Base-by-base conservation (phyloP, 2,329 filamentous ascomycete species). In the Colletotrichum acutatum region DNA sequence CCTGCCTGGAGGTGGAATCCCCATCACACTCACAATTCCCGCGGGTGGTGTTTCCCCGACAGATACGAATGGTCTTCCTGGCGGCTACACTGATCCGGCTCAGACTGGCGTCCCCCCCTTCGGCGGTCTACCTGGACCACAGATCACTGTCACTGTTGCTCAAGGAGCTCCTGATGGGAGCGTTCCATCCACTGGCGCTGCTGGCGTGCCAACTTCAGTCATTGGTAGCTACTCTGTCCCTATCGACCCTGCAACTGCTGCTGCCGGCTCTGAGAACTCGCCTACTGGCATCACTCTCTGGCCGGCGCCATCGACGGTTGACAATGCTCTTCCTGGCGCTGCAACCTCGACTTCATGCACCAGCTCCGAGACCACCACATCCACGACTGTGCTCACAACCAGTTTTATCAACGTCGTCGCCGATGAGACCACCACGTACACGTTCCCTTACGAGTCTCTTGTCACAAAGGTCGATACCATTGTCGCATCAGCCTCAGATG, bases 331-430 rank as follows among this genome's bases (percentile, higher is more conserved):
- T 24, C 65, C 65, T 22, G 37, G 19, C 6, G 28, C 69, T 14
- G 58, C 34, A 14, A 53, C 65, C 22, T 52, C 34, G 30, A 68
- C 65, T 8, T 72, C 58, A 26, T 72, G 69, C 42, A 52, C 69
- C 4, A 69, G 52, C 2, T 68, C 65, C 8, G 12, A 63, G 22
- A 9, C n/a, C 2, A 32, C 63, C 6, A 54, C 22, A 2, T 49
- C 37, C 60, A 57, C 76, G 2, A 75, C 75, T 8, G 71, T 83
- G 3, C 76, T 80, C 24, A 84, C 82, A 8, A 81, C 79, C 61
- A 84, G 82, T 24, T 84, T 83, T 81, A 79, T 80, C 68, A 85
- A 85, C 37, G 65, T 84, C 59, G 81, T 85, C 30, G 76, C 78
- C 1, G 81, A 82, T 56, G 76, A 78, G 37, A 84, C 83, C 2